These are phyloP conservation scores for Trichoderma sp. DNA, from an alignment of 2,329 filamentous ascomycete genomes.

Conservation along the genomic window DNA sequence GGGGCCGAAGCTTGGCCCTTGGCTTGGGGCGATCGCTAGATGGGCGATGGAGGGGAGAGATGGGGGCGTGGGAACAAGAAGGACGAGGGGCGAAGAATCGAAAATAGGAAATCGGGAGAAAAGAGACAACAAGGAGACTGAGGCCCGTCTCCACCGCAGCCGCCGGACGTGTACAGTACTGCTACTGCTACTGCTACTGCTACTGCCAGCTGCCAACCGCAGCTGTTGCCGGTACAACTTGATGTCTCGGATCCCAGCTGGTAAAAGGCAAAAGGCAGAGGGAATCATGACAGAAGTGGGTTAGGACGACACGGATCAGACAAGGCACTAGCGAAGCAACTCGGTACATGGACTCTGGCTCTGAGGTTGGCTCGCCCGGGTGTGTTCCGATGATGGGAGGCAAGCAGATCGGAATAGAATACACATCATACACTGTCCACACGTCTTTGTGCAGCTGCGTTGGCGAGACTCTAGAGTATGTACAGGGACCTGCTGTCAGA, in stretches of 20 bases:
- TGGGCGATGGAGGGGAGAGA: slow-evolving; percentile 25
- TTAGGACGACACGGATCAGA: neutral
- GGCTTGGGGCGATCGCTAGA: slow-evolving; percentile 23
- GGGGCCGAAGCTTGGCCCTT: slow-evolving; percentile 19
- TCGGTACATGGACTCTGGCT: neutral
- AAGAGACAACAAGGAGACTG: slow-evolving; percentile 11
- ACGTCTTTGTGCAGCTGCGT: neutral
- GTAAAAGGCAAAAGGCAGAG: neutral
- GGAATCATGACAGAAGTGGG: neutral
- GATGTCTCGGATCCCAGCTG: neutral
- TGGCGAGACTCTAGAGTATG: neutral
- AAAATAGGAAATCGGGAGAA: neutral
- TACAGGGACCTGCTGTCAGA: neutral
- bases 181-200: no score
- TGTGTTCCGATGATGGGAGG: neutral
- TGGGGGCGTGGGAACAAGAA: slow-evolving; percentile 10
- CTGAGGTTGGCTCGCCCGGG: neutral
- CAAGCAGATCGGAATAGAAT: neutral
- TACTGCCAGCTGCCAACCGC: no score
- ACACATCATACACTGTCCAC: neutral
- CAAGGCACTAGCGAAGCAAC: neutral
- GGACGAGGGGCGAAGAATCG: slow-evolving; percentile 5
- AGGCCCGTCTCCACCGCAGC: neutral
- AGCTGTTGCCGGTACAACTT: neutral
- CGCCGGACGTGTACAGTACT: neutral